Base-by-base conservation (phyloP, 345 rosid species). In the Hibiscus mutabilis region DNA sequence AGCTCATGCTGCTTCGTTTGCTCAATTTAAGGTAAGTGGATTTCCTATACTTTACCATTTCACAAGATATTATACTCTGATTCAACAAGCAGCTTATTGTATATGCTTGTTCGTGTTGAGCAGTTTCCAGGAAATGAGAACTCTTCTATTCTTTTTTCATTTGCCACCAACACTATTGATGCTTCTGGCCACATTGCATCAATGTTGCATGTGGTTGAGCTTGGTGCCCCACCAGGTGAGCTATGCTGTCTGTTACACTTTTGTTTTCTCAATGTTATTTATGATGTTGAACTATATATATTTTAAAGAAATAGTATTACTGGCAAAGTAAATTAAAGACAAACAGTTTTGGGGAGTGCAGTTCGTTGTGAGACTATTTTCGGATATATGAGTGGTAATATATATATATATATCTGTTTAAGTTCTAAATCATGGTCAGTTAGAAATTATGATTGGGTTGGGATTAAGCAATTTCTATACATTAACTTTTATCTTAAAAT, bases 1-100 rank as follows among this genome's bases (percentile, higher is more conserved):
- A 80, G 98, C 98, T 27, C 99, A 96, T 88, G 98, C 99, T 78
- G 99, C 99, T 3, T 83, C 99, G 66, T 96, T 92, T 82, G 98
- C 98, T n/a, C 91, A 89, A 71, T 87, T 87, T 72, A 96, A 91
- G 83, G 99, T 88, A 62, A 35, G 75, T 27, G 46, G 5, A 46
- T 65, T 78, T 69, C 56, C 78, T 70, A 82, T 33, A 12, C 33
- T 22, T 52, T 14, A n/a, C n/a, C n/a, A n/a, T 2, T 24, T 12
- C 18, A 11, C 31, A 15, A n/a, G n/a, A 60, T 3, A 60, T 60
- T 3, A 64, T 60, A 31, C 35, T 15, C 18, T 58, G 10, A 42
- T n/a, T n/a, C 11, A 18, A 14, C 4, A 6, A 25, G 18, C 24
- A 9, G 44, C 19, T 31, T 29, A 40, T 42, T 3, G 5, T 42